Conservation (phyloP, 768 basidiomycete genomes). For the Coprinopsis sp. region DNA sequence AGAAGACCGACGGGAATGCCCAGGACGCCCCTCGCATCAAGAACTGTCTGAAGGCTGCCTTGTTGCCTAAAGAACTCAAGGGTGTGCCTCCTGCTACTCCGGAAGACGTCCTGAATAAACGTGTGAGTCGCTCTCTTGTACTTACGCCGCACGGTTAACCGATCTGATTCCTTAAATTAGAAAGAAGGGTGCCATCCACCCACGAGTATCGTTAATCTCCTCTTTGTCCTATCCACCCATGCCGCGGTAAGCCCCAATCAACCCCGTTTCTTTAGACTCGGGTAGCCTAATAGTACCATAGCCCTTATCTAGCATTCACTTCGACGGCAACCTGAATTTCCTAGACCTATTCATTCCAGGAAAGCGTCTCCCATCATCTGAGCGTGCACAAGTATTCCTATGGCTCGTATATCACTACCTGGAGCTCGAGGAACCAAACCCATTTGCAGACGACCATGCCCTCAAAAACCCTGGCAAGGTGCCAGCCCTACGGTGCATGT, state of each 20-base stretch:
- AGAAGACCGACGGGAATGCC: slow-evolving; percentile 83
- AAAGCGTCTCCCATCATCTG: slow-evolving; percentile 61
- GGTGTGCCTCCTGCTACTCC: slow-evolving; percentile 66
- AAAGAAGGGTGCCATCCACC: too few relatives aligned
- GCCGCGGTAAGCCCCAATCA: slow-evolving; percentile 51
- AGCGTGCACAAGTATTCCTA: slow-evolving; percentile 75
- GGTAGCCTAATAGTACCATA: slow-evolving; percentile 17
- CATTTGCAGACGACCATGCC: slow-evolving; percentile 69
- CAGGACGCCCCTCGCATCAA: slow-evolving; percentile 92
- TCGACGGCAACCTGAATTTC: slow-evolving; percentile 70
- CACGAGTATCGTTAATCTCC: slow-evolving; percentile 81
- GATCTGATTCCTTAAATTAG: too few relatives aligned
- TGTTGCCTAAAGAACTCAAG: slow-evolving; percentile 66
- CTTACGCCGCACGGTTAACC: slow-evolving; percentile 37
- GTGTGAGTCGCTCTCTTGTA: slow-evolving; percentile 38
- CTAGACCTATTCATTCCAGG: slow-evolving; percentile 79
- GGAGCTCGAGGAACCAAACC: slow-evolving; percentile 65
- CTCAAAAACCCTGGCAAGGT: slow-evolving; percentile 54
- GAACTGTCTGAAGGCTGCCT: slow-evolving; percentile 79
- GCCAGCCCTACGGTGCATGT: slow-evolving; percentile 54
- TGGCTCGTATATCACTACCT: slow-evolving; percentile 84
- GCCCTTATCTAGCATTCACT: slow-evolving; percentile 65
- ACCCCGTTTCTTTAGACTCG: not conserved
- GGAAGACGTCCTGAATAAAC: slow-evolving; percentile 64
- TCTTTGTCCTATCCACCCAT: slow-evolving; percentile 80